Percentiles rank a stretch among this genome's conserved stretches.
Conservation (phyloP, 257 asterid species). For the Eustoma russellianum region DNA sequence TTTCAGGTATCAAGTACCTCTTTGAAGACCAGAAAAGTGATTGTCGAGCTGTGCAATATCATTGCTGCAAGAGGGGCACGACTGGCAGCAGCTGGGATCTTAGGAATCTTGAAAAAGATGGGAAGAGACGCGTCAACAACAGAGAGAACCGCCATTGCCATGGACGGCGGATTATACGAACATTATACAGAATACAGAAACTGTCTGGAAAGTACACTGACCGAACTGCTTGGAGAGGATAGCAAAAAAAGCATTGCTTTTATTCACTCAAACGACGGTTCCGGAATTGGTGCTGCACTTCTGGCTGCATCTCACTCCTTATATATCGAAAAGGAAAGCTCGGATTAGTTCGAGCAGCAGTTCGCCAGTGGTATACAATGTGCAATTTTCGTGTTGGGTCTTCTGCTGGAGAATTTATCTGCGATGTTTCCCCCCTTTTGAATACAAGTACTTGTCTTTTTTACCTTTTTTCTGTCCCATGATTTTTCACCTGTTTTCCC, state of each 20-base stretch:
- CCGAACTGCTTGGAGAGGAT: conserved; percentile 49
- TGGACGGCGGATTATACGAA: conserved; percentile 80
- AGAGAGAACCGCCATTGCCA: conserved; percentile 54
- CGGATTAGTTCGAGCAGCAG: no score
- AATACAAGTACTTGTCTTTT: no score
- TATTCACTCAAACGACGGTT: conserved; percentile 73
- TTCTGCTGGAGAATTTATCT: no score
- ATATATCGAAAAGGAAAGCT: conserved; percentile 8
- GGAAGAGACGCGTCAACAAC: conserved; percentile 49
- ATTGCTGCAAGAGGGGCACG: conserved; percentile 77
- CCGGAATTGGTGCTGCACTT: conserved; percentile 89
- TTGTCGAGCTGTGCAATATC: conserved; percentile 55
- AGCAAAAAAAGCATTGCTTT: conserved; percentile 25
- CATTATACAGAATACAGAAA: conserved; percentile 56
- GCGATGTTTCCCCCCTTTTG: no score
- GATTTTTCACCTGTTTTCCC: no score
- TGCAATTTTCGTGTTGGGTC: no score
- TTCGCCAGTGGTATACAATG: no score
- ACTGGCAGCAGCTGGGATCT: conserved; percentile 67
- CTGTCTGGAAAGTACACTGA: conserved; percentile 44
- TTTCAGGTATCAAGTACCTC: conserved; percentile 55
- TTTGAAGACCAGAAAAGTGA: conserved; percentile 36
- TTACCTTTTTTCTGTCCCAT: no score
- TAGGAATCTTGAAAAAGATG: conserved; percentile 69
- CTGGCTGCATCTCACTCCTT: conserved; percentile 71